A percentile compares a stretch with the other conserved stretches of the same genome.
Conservation (phyloP, 345 rosid genomes). For the Rubroshorea leprosula region DNA sequence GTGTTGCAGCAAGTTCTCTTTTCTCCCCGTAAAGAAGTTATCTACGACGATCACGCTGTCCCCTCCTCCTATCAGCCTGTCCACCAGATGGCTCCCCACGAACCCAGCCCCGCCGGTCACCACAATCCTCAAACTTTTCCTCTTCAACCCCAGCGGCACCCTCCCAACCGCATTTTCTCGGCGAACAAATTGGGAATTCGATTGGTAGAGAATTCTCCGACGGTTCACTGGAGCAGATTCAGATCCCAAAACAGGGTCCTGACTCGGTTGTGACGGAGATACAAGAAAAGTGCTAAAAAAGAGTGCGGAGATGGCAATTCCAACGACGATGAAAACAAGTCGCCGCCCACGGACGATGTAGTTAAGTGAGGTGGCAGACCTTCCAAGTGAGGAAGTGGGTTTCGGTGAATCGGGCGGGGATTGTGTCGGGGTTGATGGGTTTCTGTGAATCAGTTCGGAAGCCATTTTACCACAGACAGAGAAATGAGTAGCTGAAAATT, state of each 20-base stretch:
- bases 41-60: conserved; percentile 76
- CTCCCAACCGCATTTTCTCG: conserved; percentile 30
- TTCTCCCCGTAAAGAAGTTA: conserved; percentile 73
- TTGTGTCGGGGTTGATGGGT: conserved; percentile 10
- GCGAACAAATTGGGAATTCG: conserved; percentile 4
- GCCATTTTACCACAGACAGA: conserved; percentile 13
- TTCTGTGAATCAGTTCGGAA: conserved; percentile 22
- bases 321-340: conserved; percentile 45
- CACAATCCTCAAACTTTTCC: conserved; percentile 49
- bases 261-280: conserved; percentile 8
- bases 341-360: conserved; percentile 43
- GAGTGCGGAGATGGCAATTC: conserved; percentile 52
- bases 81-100: conserved; percentile 90
- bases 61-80: conserved; percentile 68
- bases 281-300: conserved; percentile 49
- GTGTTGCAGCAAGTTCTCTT: conserved; percentile 69
- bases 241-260: conserved; percentile 15
- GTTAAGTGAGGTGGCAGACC: conserved; percentile 24
- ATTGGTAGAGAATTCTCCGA: conserved; percentile 28
- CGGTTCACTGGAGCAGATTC: conserved; percentile 18
- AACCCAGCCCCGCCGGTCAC: conserved; percentile 90
- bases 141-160: conserved; percentile 52
- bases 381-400: neutral
- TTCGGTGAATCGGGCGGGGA: neutral
- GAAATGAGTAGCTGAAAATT: neutral